These are phyloP conservation scores for Boletus bicolor DNA, from an alignment of 768 basidiomycete genomes.

Conservation along the genomic window DNA sequence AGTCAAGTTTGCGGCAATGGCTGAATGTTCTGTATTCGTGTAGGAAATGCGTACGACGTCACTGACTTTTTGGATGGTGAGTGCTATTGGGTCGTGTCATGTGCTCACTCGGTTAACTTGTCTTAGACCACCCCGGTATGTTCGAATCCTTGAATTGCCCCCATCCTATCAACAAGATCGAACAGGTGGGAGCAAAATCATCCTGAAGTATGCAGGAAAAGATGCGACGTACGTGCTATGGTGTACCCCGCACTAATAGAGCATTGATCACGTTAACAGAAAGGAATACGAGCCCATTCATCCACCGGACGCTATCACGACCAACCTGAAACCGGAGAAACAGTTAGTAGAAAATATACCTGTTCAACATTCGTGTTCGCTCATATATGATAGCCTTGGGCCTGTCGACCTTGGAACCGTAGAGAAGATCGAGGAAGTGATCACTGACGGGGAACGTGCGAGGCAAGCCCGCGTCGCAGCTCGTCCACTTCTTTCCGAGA, in stretches of 20 bases:
- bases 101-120: background rate
- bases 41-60: constrained; percentile 75
- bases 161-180: constrained; percentile 1
- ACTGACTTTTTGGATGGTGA: constrained; percentile 72
- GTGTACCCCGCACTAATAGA: background rate
- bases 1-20: background rate
- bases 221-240: constrained; percentile 72
- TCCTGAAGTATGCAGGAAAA: constrained; percentile 85
- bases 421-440: constrained; percentile 54
- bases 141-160: background rate
- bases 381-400: constrained; percentile 52
- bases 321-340: constrained; percentile 78
- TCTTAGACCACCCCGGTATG: constrained; percentile 62
- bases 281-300: constrained; percentile 88
- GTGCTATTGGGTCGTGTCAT: background rate
- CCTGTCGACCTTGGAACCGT: constrained; percentile 67
- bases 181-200: constrained; percentile 76
- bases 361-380: background rate
- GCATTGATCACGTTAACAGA: constrained; percentile 32
- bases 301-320: constrained; percentile 76
- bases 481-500: constrained; percentile 71
- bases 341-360: constrained; percentile 46
- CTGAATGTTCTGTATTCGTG: constrained; percentile 1
- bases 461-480: constrained; percentile 58
- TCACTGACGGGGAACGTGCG: constrained; percentile 69